phyloP scores from a whole-genome alignment of 2,329 filamentous ascomycete species.

The Elsinoe perseae region DNA sequence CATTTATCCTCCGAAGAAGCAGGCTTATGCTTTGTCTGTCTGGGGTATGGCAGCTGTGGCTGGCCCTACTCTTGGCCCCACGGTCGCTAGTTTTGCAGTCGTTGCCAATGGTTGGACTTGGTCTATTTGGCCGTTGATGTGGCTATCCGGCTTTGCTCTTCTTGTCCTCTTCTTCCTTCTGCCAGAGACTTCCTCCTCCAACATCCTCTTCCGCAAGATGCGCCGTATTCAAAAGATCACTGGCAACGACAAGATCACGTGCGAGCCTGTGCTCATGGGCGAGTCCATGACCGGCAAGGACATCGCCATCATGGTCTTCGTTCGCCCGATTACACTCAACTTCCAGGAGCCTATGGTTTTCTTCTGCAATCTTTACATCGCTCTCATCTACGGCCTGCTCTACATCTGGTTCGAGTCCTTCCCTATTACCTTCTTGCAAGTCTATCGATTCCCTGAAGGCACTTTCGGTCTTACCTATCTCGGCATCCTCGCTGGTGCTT shows the following conservation, averaged over 20 bases:
- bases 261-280: constrained; percentile 34
- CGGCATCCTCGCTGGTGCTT: constrained; percentile 11
- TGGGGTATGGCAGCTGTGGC: constrained; percentile 37
- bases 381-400: constrained; percentile 37
- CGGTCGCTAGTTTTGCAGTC: constrained; percentile 37
- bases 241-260: constrained; percentile 33
- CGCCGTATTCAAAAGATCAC: constrained; percentile 35
- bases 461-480: constrained; percentile 15
- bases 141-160: constrained; percentile 35
- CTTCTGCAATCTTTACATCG: constrained; percentile 38
- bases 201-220: constrained; percentile 37
- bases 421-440: constrained; percentile 14
- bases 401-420: constrained; percentile 22
- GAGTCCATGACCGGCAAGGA: constrained; percentile 34
- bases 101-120: constrained; percentile 32
- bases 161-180: constrained; percentile 35
- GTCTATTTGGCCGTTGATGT: constrained; percentile 38
- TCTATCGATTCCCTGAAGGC: constrained; percentile 15
- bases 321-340: constrained; percentile 39
- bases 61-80: constrained; percentile 37
- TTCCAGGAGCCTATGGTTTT: constrained; percentile 37
- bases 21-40: constrained; percentile 34
- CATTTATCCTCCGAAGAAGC: constrained; percentile 35
- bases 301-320: constrained; percentile 33
- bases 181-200: constrained; percentile 35